phyloP scores from a whole-genome alignment of 2,329 filamentous ascomycete species.

The Calycina herbarum region DNA sequence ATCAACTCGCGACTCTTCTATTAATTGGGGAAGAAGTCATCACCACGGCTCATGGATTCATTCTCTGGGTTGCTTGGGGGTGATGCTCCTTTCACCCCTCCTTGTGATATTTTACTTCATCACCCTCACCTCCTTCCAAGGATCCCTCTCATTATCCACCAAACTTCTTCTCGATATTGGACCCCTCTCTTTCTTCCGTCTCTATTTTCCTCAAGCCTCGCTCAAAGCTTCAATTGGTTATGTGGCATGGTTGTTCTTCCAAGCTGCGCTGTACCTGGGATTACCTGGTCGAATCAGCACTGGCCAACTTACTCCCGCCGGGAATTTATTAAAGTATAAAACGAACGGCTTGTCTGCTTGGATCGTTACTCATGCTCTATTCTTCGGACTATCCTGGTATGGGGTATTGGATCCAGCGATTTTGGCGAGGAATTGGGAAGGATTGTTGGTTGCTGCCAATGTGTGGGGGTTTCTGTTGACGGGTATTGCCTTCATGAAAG shows the following conservation, averaged over 20 bases:
- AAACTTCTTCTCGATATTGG: constrained; percentile 20
- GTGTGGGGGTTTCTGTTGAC: constrained; percentile 39
- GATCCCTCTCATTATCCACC: constrained; percentile 23
- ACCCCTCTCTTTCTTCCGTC: constrained; percentile 20
- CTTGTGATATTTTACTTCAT: constrained; percentile 31
- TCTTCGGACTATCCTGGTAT: constrained; percentile 29
- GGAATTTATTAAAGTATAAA: constrained; percentile 44
- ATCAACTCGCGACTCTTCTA: constrained; percentile 10
- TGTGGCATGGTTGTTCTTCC: constrained; percentile 39
- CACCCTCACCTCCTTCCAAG: constrained; percentile 26
- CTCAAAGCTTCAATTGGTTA: constrained; percentile 32
- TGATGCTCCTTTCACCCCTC: constrained; percentile 28
- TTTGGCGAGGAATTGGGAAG: constrained; percentile 45
- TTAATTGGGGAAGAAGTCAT: constrained; percentile 14
- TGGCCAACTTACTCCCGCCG: constrained; percentile 46
- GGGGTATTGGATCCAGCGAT: constrained; percentile 42
- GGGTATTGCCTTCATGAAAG: constrained; percentile 42
- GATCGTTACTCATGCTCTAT: constrained; percentile 41
- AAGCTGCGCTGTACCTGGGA: constrained; percentile 38
- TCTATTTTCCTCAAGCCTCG: constrained; percentile 20
- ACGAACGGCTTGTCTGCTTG: constrained; percentile 47
- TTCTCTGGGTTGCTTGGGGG: constrained; percentile 25
- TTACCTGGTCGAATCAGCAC: constrained; percentile 37
- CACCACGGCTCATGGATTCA: constrained; percentile 14
- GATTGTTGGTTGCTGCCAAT: constrained; percentile 43